These are phyloP conservation scores for Pythium guiyangense DNA, from an alignment of 352 stramenopile species.

Conservation along the genomic window DNA sequence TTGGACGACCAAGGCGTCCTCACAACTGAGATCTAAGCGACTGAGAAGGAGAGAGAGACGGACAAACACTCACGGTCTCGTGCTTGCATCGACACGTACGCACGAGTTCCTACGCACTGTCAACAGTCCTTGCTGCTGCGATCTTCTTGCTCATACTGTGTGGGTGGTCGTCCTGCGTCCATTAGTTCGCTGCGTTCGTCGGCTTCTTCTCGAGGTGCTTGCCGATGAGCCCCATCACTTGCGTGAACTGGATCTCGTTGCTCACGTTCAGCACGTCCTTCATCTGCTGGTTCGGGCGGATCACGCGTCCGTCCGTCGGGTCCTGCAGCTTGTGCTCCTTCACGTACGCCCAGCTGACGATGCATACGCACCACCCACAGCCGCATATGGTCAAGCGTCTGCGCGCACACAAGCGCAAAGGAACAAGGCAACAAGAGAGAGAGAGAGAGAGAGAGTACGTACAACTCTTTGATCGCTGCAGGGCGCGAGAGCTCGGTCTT, in stretches of 20 bases:
- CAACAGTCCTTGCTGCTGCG: too few relatives aligned
- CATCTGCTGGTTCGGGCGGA: slow-evolving; percentile 65
- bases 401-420: not conserved
- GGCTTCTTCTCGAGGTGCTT: slow-evolving; percentile 65
- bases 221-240: slow-evolving; percentile 65
- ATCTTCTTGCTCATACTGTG: too few relatives aligned
- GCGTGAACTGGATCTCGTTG: slow-evolving; percentile 61
- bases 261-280: slow-evolving; percentile 60
- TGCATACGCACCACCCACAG: not conserved
- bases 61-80: not conserved
- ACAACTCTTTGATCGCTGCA: slow-evolving; percentile 77
- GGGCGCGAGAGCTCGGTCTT: slow-evolving; percentile 66
- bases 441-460: slow-evolving; percentile 15
- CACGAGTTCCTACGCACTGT: too few relatives aligned
- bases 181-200: not conserved
- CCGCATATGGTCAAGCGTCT: not conserved
- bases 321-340: slow-evolving; percentile 78
- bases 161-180: too few relatives aligned
- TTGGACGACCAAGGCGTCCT: slow-evolving; percentile 69
- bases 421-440: not conserved
- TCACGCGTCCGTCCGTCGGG: slow-evolving; percentile 57
- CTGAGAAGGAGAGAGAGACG: not conserved
- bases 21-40: slow-evolving; percentile 61
- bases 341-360: slow-evolving; percentile 70
- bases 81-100: too few relatives aligned